Percentiles rank a stretch among this genome's conserved stretches.
These are phyloP conservation scores for Monosporascus sp. DNA, from an alignment of 2,329 filamentous ascomycete genomes.

Conservation along the genomic window DNA sequence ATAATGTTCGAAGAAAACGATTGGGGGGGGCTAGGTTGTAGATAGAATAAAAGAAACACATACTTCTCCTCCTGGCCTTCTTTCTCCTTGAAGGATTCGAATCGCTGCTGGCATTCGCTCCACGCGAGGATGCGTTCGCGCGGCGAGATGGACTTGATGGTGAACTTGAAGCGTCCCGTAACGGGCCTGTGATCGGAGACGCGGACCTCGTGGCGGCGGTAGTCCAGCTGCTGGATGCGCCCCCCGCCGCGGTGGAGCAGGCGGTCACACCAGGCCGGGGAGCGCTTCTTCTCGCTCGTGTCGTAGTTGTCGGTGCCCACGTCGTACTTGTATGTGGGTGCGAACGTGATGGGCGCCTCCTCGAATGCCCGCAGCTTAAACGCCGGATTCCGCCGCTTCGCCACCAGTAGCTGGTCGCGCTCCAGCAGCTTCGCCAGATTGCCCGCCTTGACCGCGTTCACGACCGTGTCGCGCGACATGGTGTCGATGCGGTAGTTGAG, in stretches of 20 bases:
- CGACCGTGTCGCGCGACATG: conserved; percentile 89
- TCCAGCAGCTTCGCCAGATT: conserved; percentile 85
- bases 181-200: conserved; percentile 93
- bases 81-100: conserved; percentile 65
- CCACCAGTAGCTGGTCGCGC: conserved; percentile 86
- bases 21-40: background rate
- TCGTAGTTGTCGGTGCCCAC: conserved; percentile 93
- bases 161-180: conserved; percentile 74
- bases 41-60: conserved; percentile 30
- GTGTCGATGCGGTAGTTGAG: conserved; percentile 98
- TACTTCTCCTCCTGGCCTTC: conserved; percentile 73
- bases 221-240: conserved; percentile 81
- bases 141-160: conserved; percentile 74
- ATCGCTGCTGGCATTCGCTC: conserved; percentile 69
- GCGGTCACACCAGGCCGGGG: conserved; percentile 94
- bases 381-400: conserved; percentile 79
- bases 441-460: conserved; percentile 73
- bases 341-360: conserved; percentile 87
- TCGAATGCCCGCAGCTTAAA: conserved; percentile 86
- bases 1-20: background rate
- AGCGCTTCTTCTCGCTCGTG: conserved; percentile 86
- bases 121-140: conserved; percentile 60
- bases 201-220: conserved; percentile 80
- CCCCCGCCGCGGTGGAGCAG: conserved; percentile 80
- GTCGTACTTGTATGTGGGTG: conserved; percentile 98